phyloP scores from a whole-genome alignment of 768 basidiomycete species.

The Termitomyces eurrhizus region DNA sequence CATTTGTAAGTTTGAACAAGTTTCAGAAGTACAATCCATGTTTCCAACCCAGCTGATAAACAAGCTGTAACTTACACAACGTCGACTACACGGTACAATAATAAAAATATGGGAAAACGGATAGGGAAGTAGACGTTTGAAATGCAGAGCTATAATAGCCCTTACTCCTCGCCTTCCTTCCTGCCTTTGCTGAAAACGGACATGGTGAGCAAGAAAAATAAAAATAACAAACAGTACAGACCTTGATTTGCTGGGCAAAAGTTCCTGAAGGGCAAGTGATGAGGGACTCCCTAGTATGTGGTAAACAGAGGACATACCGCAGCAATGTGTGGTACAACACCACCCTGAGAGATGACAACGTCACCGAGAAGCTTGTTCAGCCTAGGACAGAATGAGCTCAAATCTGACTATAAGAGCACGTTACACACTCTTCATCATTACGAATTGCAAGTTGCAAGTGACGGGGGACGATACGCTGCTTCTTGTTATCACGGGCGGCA shows the following conservation, averaged over 20 bases:
- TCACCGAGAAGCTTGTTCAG: conserved; percentile 69
- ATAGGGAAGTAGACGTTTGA: conserved; percentile 16
- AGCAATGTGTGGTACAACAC: conserved; percentile 82
- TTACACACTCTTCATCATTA: conserved; percentile 81
- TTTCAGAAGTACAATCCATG: background rate
- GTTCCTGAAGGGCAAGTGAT: conserved; percentile 26
- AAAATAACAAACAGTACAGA: conserved; percentile 9
- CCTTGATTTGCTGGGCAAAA: conserved; percentile 38
- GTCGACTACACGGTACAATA: conserved; percentile 16
- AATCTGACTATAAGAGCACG: background rate
- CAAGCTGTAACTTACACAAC: conserved; percentile 13
- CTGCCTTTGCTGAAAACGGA: conserved; percentile 29
- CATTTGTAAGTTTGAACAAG: background rate
- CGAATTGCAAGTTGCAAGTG: conserved; percentile 94
- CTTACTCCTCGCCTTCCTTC: conserved; percentile 37
- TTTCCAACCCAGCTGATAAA: background rate
- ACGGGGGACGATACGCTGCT: conserved; percentile 93
- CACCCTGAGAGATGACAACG: conserved; percentile 94
- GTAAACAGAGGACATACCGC: conserved; percentile 25
- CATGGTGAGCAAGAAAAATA: background rate
- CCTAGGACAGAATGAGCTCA: conserved; percentile 28
- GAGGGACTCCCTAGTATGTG: background rate
- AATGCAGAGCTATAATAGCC: conserved; percentile 2
- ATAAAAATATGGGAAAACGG: conserved; percentile 15
- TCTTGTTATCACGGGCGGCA: conserved; percentile 88